A percentile compares a stretch with the other conserved stretches of the same genome.
phyloP scores from a whole-genome alignment of 768 basidiomycete genomes.

The Boletus reticulatus region DNA sequence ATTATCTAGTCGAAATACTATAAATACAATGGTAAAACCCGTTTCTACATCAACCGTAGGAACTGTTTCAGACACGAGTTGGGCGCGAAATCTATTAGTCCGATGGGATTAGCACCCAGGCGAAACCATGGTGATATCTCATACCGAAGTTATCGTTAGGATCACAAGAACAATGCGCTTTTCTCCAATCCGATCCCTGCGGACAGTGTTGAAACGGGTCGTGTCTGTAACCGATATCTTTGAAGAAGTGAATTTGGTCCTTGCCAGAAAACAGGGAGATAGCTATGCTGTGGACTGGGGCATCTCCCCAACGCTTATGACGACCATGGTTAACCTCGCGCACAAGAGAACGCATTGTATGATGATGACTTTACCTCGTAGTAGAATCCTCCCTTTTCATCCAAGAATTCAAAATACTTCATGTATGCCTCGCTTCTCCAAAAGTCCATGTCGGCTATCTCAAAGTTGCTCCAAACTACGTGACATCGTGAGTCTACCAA shows the following conservation, averaged over 20 bases:
- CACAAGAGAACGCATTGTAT: not conserved
- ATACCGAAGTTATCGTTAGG: conserved; percentile 69
- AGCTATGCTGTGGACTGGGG: conserved; percentile 88
- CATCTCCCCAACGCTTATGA: conserved; percentile 86
- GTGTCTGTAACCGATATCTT: conserved; percentile 91
- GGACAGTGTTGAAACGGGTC: conserved; percentile 95
- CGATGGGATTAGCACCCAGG: conserved; percentile 4
- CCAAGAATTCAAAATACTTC: conserved; percentile 82
- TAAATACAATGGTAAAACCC: not conserved
- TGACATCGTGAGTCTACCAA: not conserved
- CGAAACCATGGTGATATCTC: conserved; percentile 17
- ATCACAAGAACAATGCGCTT: conserved; percentile 88
- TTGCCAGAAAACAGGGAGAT: conserved; percentile 86
- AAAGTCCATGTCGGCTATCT: conserved; percentile 81
- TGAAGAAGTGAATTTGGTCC: conserved; percentile 92
- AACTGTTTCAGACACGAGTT: conserved; percentile 31
- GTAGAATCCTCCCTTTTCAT: conserved; percentile 81
- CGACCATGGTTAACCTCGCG: conserved; percentile 1
- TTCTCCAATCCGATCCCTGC: conserved; percentile 66
- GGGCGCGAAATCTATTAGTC: conserved; percentile 20
- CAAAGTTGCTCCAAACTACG: conserved; percentile 91
- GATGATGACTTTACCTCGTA: conserved; percentile 56
- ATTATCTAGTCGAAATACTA: not conserved
- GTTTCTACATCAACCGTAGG: conserved; percentile 25
- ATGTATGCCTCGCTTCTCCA: conserved; percentile 83